A percentile compares a stretch with the other conserved stretches of the same genome.
These are phyloP conservation scores for Citrus australasica DNA, from an alignment of 345 rosid species.

Conservation along the genomic window DNA sequence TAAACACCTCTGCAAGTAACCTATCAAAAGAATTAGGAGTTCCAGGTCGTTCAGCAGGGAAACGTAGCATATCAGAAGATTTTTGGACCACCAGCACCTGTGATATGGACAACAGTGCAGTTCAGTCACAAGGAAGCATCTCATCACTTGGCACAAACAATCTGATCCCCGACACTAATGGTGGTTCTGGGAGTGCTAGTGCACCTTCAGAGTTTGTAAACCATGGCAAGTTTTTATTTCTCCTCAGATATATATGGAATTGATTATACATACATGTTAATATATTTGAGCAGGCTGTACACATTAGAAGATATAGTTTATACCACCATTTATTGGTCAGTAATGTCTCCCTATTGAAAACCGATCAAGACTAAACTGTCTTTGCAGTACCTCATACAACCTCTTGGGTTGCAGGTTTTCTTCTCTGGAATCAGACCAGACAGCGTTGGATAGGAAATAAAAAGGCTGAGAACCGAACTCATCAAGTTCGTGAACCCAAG, in stretches of 20 bases:
- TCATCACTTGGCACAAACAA: slow-evolving; percentile 54
- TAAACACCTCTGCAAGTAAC: slow-evolving; percentile 31
- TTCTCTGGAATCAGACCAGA: slow-evolving; percentile 83
- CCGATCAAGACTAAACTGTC: neutral
- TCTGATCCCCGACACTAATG: slow-evolving; percentile 40
- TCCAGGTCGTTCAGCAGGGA: slow-evolving; percentile 25
- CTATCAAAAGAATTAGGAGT: slow-evolving; percentile 21
- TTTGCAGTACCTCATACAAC: neutral
- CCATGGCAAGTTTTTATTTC: slow-evolving; percentile 49
- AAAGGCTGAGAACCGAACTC: slow-evolving; percentile 26
- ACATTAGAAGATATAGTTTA: neutral
- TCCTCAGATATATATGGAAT: neutral
- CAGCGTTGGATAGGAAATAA: slow-evolving; percentile 72
- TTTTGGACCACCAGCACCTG: slow-evolving; percentile 61
- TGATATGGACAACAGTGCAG: slow-evolving; percentile 66
- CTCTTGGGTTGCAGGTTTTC: slow-evolving; percentile 48
- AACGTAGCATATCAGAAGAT: slow-evolving; percentile 48
- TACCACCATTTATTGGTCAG: neutral
- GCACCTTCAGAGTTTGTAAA: slow-evolving; percentile 59
- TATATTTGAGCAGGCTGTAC: neutral
- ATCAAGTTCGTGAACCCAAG: slow-evolving; percentile 44
- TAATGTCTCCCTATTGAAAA: neutral
- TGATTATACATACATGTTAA: neutral
- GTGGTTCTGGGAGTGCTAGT: slow-evolving; percentile 35
- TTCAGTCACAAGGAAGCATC: slow-evolving; percentile 70